Percentiles rank a stretch among this genome's conserved stretches.
phyloP scores from a whole-genome alignment of 139 green algal genomes.

The Parachlorella kessleri region DNA sequence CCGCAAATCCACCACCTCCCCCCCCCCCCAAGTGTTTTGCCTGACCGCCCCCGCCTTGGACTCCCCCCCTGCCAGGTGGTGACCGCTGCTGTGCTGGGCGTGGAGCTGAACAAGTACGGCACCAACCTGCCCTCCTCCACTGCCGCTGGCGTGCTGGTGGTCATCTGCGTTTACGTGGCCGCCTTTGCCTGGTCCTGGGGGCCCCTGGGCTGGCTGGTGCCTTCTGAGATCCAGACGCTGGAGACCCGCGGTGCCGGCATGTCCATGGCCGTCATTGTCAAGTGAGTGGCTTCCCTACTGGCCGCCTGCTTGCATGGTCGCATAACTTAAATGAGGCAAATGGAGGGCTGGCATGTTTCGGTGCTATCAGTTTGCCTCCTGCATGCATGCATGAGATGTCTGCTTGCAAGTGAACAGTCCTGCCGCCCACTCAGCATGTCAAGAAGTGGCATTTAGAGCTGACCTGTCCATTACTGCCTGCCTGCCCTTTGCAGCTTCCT shows the following conservation, averaged over 20 bases:
- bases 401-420: neutral
- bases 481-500: no score
- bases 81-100: slow-evolving; percentile 43
- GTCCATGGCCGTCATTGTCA: slow-evolving; percentile 48
- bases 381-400: neutral
- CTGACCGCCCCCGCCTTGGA: neutral
- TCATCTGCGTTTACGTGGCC: slow-evolving; percentile 78
- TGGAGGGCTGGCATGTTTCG: slow-evolving; percentile 42
- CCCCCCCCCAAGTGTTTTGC: neutral
- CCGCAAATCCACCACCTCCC: no score
- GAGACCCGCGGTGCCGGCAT: slow-evolving; percentile 52
- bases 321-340: neutral
- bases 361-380: slow-evolving; percentile 7
- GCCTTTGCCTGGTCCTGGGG: slow-evolving; percentile 81
- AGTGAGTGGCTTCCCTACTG: slow-evolving; percentile 64
- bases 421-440: no score
- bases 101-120: slow-evolving; percentile 39
- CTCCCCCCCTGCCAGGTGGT: slow-evolving; percentile 38
- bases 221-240: slow-evolving; percentile 63
- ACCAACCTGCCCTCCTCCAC: slow-evolving; percentile 24
- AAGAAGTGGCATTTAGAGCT: no score
- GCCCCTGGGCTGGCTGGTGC: slow-evolving; percentile 74
- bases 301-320: slow-evolving; percentile 32
- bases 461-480: no score
- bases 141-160: slow-evolving; percentile 50